Percentiles rank a stretch among this genome's conserved stretches.
phyloP scores from a whole-genome alignment of 2,329 filamentous ascomycete genomes.

The Epicoccum nigrum region DNA sequence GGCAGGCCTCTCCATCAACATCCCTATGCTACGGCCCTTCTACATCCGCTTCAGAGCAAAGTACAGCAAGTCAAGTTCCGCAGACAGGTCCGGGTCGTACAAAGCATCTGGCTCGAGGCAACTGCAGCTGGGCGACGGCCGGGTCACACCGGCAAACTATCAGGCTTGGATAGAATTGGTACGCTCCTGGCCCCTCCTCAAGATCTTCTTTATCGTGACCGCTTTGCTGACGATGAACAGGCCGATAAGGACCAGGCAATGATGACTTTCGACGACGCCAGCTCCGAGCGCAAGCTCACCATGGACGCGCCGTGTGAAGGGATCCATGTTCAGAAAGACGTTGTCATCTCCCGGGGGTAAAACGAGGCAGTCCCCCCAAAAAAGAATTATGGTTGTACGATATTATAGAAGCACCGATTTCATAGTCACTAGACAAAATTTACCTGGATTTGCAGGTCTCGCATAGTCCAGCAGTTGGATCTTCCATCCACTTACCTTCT shows the following conservation, averaged over 20 bases:
- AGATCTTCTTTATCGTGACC: not conserved
- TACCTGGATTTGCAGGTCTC: no score
- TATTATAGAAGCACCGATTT: no score
- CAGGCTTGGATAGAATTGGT: constrained; percentile 33
- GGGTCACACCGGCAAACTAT: constrained; percentile 20
- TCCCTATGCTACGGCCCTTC: constrained; percentile 31
- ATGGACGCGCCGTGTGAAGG: constrained; percentile 16
- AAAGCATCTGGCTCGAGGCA: constrained; percentile 12
- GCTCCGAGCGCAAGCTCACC: constrained; percentile 29
- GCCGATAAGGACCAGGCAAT: constrained; percentile 26
- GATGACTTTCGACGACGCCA: constrained; percentile 27
- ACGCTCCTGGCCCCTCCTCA: not conserved
- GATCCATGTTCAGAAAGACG: constrained; percentile 28
- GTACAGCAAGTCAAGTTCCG: constrained; percentile 20
- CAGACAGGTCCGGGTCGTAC: constrained; percentile 2
- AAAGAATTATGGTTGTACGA: not conserved
- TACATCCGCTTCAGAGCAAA: constrained; percentile 27
- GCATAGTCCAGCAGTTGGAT: no score
- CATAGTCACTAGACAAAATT: no score
- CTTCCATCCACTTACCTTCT: no score
- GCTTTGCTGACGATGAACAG: constrained; percentile 14
- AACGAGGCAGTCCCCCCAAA: no score
- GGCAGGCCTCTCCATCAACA: constrained; percentile 31
- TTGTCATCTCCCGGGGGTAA: constrained; percentile 19
- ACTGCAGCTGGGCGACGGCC: constrained; percentile 3